Evolutionary conservation across 495 filamentous ascomycete species (phyloP).

Genomic region (Penicillium daleae): DNA sequence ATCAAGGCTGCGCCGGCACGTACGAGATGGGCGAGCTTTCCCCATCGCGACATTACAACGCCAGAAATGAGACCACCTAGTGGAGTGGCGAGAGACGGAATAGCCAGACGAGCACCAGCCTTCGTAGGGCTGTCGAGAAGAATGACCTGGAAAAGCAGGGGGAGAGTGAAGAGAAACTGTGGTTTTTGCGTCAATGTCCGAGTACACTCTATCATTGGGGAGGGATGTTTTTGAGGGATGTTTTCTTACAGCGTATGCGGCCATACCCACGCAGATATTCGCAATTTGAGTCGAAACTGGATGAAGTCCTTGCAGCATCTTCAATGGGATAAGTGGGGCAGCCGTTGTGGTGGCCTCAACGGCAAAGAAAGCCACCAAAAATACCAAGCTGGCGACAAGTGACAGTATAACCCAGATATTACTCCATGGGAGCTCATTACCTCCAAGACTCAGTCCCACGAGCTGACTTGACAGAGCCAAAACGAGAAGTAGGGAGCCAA

Average conservation of each 20-base stretch:
- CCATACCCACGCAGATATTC: slow-evolving; percentile 64
- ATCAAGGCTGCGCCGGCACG: slow-evolving; percentile 59
- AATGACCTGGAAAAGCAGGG: slow-evolving; percentile 66
- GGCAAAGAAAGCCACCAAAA: slow-evolving; percentile 54
- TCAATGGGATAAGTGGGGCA: slow-evolving; percentile 63
- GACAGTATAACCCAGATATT: slow-evolving; percentile 57
- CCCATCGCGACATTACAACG: slow-evolving; percentile 67
- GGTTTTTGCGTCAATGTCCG: background rate
- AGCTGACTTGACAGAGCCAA: slow-evolving; percentile 60
- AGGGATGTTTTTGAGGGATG: too few species aligned
- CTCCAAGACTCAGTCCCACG: slow-evolving; percentile 62
- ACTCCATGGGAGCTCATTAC: slow-evolving; percentile 65
- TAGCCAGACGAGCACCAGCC: slow-evolving; percentile 60
- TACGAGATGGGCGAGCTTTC: slow-evolving; percentile 58
- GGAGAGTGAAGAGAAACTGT: slow-evolving; percentile 68
- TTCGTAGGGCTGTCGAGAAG: slow-evolving; percentile 63
- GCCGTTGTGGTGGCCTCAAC: slow-evolving; percentile 61
- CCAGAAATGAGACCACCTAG: slow-evolving; percentile 64
- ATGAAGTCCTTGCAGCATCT: slow-evolving; percentile 56
- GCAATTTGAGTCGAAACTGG: slow-evolving; percentile 59
- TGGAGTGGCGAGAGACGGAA: slow-evolving; percentile 65
- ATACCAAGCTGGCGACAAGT: slow-evolving; percentile 52
- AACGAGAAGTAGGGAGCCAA: slow-evolving; percentile 58
- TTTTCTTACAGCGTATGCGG: slow-evolving; percentile 61
- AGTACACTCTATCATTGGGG: slow-evolving; percentile 5